Conservation (phyloP, 139 green algal genomes). For the Chlamydomonas eustigma region DNA sequence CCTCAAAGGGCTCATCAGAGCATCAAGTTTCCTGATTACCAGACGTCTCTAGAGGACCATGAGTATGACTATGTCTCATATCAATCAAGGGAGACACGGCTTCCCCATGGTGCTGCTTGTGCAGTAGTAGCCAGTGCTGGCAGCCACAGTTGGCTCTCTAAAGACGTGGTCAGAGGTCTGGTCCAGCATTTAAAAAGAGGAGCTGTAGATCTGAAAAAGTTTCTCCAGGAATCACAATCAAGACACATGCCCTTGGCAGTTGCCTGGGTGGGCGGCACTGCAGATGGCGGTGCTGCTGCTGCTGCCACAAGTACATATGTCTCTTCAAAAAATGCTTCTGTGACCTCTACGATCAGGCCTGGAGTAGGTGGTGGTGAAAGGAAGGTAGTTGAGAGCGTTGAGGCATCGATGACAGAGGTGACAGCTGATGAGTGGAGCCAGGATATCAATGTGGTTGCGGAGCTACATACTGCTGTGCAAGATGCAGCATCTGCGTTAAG, state of each 20-base stretch:
- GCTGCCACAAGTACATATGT: not conserved
- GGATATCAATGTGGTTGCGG: not conserved
- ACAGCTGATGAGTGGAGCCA: not conserved
- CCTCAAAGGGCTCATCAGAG: no score
- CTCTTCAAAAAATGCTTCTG: not conserved
- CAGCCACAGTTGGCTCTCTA: no score
- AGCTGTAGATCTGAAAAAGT: slow-evolving; percentile 50
- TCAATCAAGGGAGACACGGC: no score
- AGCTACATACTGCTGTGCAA: not conserved
- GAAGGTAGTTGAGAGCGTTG: not conserved
- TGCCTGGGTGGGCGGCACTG: slow-evolving; percentile 35
- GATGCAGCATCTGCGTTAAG: not conserved
- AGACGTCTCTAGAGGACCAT: no score
- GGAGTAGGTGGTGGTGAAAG: not conserved
- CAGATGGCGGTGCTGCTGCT: slow-evolving; percentile 13
- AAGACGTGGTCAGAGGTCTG: no score
- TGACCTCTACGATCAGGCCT: not conserved
- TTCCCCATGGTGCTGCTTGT: no score
- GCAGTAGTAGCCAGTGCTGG: no score
- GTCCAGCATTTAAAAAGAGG: slow-evolving; percentile 37
- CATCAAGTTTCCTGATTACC: no score
- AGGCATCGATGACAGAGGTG: slow-evolving; percentile 5
- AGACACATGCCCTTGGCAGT: slow-evolving; percentile 28
- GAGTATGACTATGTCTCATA: no score
- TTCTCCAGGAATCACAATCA: slow-evolving; percentile 30